Evolutionary conservation across 371 early-diverging fungal species (phyloP), one percentile per base, ranked within the genome.

Genomic region (Coemansia sp.): DNA sequence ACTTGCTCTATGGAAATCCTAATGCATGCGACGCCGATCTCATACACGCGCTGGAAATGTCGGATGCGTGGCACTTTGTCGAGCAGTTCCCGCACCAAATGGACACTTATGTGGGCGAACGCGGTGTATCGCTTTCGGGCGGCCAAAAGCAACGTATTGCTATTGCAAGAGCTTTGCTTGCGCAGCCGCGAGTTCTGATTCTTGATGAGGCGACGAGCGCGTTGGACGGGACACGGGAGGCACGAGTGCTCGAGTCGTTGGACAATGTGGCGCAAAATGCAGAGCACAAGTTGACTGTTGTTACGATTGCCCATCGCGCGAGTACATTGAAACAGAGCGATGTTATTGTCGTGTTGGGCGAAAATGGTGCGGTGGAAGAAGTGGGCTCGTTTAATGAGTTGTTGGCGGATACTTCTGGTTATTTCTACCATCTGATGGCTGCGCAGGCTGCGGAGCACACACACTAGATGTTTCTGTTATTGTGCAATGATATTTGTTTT

Each of bases 101-200:
- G 66, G 84, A 91, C 9, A 93, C 95, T 3, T 74, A 85, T 17
- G 89, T 93, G n/a, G 92, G 91, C 17, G 89, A 89, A 51, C 76
- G 85, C 28, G 99, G 99, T 24, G 91, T 89, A 19, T 88, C 90
- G 84, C 81, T 96, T 11, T 92, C 92, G 28, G 86, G 89, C 29
- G 94, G 94, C n/a, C 91, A 93, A 77, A 90, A 89, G 76, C 92
- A 94, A 80, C 75, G 90, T 5, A 79, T 92, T 21, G 87, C 88
- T 1, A 75, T 94, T 63, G 61, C 87, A 89, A 59, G 86, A 89
- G 71, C 82, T 4, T 57, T 82, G 46, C 67, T 89, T 24, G 78
- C 80, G 13, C 67, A 80, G 21, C 83, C 85, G 0, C 61, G 67
- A 1, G 46, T 86, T 2, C 58, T 85, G 21, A 54, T 85, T 3